Evolutionary conservation across 192 early-diverging fungal genomes (phyloP).

Genomic region (Coemansia sp.): DNA sequence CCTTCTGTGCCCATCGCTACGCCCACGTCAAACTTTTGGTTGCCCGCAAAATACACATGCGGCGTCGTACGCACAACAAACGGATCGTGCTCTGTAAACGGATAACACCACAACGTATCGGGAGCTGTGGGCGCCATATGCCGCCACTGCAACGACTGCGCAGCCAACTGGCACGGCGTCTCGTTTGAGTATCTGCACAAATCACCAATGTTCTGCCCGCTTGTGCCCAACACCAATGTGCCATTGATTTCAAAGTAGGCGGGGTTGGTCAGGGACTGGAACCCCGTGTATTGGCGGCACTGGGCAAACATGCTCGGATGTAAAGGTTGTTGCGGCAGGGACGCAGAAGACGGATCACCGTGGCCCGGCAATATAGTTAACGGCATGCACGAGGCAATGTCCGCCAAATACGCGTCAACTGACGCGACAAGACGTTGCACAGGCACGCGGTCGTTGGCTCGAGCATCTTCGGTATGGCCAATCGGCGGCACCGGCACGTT

Average conservation of each 20-base stretch:
- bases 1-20: conserved; percentile 56
- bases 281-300: conserved; percentile 60
- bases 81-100: conserved; percentile 83
- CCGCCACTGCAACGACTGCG: conserved; percentile 71
- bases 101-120: conserved; percentile 94
- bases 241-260: conserved; percentile 68
- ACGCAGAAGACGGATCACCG: conserved; percentile 71
- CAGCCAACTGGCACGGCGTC: conserved; percentile 68
- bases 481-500: conserved; percentile 40
- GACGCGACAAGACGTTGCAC: conserved; percentile 54
- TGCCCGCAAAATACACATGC: conserved; percentile 88
- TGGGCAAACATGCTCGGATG: conserved; percentile 69
- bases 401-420: conserved; percentile 67
- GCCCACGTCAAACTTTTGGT: conserved; percentile 67
- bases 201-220: conserved; percentile 90
- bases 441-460: conserved; percentile 43
- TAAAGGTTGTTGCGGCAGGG: conserved; percentile 87
- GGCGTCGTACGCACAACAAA: conserved; percentile 76
- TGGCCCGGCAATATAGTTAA: conserved; percentile 82
- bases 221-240: conserved; percentile 67
- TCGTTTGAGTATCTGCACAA: conserved; percentile 67
- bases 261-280: conserved; percentile 79
- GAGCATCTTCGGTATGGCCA: conserved; percentile 51
- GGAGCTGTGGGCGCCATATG: conserved; percentile 92
- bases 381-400: conserved; percentile 59